Base-by-base conservation (phyloP, 768 basidiomycete genomes). In the Naematelia encephala region DNA sequence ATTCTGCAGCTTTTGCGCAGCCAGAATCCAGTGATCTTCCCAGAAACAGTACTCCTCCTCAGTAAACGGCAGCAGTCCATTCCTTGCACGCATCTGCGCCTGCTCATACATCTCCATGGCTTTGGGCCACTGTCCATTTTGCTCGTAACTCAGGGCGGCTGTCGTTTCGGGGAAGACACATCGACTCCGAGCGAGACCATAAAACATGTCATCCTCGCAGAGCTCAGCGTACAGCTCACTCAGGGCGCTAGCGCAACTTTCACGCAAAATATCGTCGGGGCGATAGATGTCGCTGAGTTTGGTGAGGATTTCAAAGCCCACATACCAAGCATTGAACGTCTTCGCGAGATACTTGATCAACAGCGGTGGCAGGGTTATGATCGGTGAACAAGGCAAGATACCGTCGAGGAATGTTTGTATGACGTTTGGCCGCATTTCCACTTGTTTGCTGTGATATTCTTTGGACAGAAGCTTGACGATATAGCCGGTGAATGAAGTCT, bases 21-120 rank as follows among this genome's bases (percentile, higher is more conserved):
- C 84, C 5, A 93, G 80, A 59, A 99, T 89, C 94, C 96, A 99
- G 75, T 99, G 96, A 74, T 99, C 96, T 70, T 99, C 96, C 96
- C 96, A 99, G 19, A 99, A 80, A 68, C 89, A 91, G 75, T 93
- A 97, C 76, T 99, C 96, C 1, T 88, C 82, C 76, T 99, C 96
- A 12, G 89, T 87, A 80, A 93, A 98, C 1, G 92, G 86, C 54
- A 96, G 85, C 4, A 83, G 80, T 3, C 91, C 90, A 2, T 84
- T 81, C 47, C 91, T 83, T 5, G 91, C 87, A 76, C 87, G 89
- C 64, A 81, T 86, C 78, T 97, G 93, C 0, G 93, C 96, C 23
- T 81, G 79, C 77, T 99, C 96, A 77, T 99, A 97, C 42, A 87
- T 83, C 60, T 81, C 84, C 39, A 89, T 84, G 0, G 96, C 92